These are phyloP conservation scores for Suhomyces guaymorum DNA, from an alignment of 1,139 yeast species.

Conservation along the genomic window DNA sequence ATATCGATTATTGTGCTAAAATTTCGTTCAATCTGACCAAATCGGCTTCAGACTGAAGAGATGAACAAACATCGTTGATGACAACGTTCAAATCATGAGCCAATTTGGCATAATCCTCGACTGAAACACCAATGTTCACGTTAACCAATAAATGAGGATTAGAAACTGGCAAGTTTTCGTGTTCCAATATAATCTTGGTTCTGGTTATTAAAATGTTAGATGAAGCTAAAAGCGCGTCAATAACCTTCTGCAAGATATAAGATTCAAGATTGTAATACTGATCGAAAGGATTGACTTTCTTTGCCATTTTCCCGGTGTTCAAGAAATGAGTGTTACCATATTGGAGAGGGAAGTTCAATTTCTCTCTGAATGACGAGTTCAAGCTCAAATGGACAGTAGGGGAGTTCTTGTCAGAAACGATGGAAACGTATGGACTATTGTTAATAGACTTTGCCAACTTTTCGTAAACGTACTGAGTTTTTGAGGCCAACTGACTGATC, in stretches of 20 bases:
- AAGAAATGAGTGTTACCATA: conserved; percentile 48
- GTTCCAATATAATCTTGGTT: conserved; percentile 66
- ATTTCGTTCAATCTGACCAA: conserved; percentile 12
- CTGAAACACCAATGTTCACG: conserved; percentile 55
- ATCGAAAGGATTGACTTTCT: conserved; percentile 36
- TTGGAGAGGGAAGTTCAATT: conserved; percentile 45
- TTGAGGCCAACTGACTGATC: conserved; percentile 30
- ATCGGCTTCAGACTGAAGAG: conserved; percentile 12
- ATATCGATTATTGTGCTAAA: conserved; percentile 8
- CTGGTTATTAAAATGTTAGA: conserved; percentile 66
- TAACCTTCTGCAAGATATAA: conserved; percentile 61
- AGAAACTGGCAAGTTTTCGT: conserved; percentile 73
- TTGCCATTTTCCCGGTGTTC: conserved; percentile 41
- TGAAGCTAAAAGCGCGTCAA: conserved; percentile 52
- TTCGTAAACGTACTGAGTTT: conserved; percentile 22
- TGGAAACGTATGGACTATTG: conserved; percentile 29
- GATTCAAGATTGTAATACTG: conserved; percentile 59
- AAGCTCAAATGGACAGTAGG: conserved; percentile 69
- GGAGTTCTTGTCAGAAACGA: conserved; percentile 61
- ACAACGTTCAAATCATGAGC: conserved; percentile 18
- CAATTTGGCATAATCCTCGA: conserved; percentile 48
- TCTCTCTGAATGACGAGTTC: conserved; percentile 42
- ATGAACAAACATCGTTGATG: conserved; percentile 18
- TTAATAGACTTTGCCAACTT: conserved; percentile 18
- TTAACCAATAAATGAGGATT: conserved; percentile 67